Conservation (phyloP, 2,329 filamentous ascomycete species). For the Fusarium bactridioides region DNA sequence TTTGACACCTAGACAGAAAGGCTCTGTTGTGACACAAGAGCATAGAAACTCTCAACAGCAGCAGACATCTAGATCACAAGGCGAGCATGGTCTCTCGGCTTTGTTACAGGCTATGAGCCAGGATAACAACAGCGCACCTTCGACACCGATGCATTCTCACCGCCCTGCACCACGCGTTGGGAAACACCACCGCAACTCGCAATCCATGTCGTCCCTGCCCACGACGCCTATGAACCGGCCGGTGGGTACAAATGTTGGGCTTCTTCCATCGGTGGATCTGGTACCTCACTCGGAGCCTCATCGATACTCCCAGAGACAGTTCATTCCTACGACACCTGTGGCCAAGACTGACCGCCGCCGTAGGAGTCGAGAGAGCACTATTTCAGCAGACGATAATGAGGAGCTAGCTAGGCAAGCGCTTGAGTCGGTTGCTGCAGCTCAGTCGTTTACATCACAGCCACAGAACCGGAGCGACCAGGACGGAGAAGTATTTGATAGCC, state of each 20-base stretch:
- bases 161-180: constrained; percentile 58
- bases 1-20: constrained; percentile 64
- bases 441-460: constrained; percentile 42
- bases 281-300: constrained; percentile 68
- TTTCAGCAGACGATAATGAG: constrained; percentile 72
- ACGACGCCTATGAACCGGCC: constrained; percentile 72
- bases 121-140: constrained; percentile 74
- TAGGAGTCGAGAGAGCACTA: constrained; percentile 84
- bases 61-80: constrained; percentile 57
- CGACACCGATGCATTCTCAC: constrained; percentile 66
- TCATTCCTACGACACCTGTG: constrained; percentile 55
- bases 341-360: constrained; percentile 57
- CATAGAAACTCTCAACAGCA: constrained; percentile 58
- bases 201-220: constrained; percentile 86
- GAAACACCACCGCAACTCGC: constrained; percentile 77
- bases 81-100: constrained; percentile 75
- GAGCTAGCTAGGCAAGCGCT: constrained; percentile 64
- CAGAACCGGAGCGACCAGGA: constrained; percentile 44
- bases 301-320: constrained; percentile 51
- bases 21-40: constrained; percentile 50
- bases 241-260: constrained; percentile 57
- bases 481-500: constrained; percentile 71
- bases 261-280: constrained; percentile 70
- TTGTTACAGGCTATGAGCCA: constrained; percentile 83
- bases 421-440: constrained; percentile 60